These are phyloP conservation scores for Paecilomyces sp. DNA, from an alignment of 2,329 filamentous ascomycete species.

Conservation along the genomic window DNA sequence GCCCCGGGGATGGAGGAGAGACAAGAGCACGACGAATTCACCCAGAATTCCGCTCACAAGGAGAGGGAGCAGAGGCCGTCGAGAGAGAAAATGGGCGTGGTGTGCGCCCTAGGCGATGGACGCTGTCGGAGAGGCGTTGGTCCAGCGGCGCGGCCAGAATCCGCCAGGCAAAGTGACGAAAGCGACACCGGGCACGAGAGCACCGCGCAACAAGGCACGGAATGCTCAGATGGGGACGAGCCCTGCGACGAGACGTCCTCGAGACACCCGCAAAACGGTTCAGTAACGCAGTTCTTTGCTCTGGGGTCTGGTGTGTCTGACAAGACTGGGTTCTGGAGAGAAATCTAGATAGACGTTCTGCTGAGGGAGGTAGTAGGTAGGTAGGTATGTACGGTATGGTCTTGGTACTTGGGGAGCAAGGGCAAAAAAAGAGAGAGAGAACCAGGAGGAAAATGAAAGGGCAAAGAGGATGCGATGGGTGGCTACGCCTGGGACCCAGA, in stretches of 20 bases:
- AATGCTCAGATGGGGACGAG: slow-evolving; percentile 15
- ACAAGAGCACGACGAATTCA: slow-evolving; percentile 7
- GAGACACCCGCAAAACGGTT: background rate
- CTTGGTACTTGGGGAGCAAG: too few species aligned
- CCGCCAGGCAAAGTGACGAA: background rate
- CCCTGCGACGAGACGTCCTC: background rate
- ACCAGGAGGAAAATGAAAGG: slow-evolving; percentile 4
- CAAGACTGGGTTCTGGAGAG: too few species aligned
- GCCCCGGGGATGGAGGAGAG: slow-evolving; percentile 11
- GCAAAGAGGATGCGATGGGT: background rate
- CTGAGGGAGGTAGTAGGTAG: background rate
- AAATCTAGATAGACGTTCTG: background rate
- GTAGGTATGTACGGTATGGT: too few species aligned
- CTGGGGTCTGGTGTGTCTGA: too few species aligned
- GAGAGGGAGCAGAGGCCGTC: slow-evolving; percentile 11
- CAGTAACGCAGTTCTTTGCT: background rate
- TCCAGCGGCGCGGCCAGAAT: background rate
- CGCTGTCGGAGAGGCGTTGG: background rate
- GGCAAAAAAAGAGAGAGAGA: background rate
- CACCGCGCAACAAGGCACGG: slow-evolving; percentile 11
- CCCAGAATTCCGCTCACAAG: slow-evolving; percentile 13
- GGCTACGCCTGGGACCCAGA: background rate
- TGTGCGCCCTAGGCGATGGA: slow-evolving; percentile 2
- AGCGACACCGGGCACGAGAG: slow-evolving; percentile 5
- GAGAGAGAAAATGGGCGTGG: slow-evolving; percentile 6